Evolutionary conservation across 2,329 filamentous ascomycete genomes (phyloP).

Genomic region (Colletotrichum karsti): DNA sequence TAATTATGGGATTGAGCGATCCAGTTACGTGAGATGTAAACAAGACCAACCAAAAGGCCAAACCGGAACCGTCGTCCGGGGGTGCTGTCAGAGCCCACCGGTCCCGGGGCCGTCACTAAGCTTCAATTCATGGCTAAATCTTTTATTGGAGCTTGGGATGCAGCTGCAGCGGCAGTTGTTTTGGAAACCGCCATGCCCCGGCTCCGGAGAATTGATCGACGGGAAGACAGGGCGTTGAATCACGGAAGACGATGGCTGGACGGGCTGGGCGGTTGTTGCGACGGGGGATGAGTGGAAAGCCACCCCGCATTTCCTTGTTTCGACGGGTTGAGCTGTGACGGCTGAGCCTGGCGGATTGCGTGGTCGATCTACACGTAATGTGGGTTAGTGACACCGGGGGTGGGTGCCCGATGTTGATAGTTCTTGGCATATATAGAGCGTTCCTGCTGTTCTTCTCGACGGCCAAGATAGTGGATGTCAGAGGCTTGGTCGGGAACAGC

Average conservation of each 20-base stretch:
- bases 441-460: background rate
- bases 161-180: constrained; percentile 11
- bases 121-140: constrained; percentile 18
- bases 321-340: constrained; percentile 7
- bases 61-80: background rate
- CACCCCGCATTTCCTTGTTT: constrained; percentile 14
- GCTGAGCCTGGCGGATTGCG: constrained; percentile 7
- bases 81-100: background rate
- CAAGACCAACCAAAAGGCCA: background rate
- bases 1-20: background rate
- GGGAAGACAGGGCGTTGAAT: background rate
- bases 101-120: background rate
- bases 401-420: background rate
- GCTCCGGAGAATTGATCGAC: background rate
- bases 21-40: background rate
- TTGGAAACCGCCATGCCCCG: background rate
- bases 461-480: constrained; percentile 4
- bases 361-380: constrained; percentile 8
- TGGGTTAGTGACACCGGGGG: constrained; percentile 1
- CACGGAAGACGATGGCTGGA: background rate
- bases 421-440: background rate
- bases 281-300: background rate
- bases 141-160: background rate
- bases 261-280: background rate
- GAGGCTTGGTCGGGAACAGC: background rate